Conservation (phyloP, 1,284 basidiomycete genomes). For the Mycosarcoma maydis region DNA sequence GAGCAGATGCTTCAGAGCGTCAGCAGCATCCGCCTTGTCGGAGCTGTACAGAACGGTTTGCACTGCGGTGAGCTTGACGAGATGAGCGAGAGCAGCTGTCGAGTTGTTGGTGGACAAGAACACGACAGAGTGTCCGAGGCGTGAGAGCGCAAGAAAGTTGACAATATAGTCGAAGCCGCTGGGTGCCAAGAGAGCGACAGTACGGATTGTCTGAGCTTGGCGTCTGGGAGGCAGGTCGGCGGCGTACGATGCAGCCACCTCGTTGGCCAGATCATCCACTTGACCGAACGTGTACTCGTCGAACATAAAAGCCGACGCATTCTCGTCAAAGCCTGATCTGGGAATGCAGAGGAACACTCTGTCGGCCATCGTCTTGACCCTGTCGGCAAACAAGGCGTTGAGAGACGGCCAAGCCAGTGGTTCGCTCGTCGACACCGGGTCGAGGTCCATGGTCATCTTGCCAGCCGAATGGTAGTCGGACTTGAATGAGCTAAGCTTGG, state of each 20-base stretch:
- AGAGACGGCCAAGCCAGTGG: constrained; percentile 3
- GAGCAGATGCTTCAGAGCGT: neutral
- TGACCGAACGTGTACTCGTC: constrained; percentile 14
- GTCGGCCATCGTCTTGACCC: constrained; percentile 4
- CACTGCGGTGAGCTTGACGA: constrained; percentile 16
- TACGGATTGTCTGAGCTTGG: neutral
- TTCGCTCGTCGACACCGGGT: no score
- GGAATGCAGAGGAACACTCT: constrained; percentile 12
- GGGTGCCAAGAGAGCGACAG: constrained; percentile 6
- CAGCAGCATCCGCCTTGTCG: neutral
- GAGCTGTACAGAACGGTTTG: constrained; percentile 6
- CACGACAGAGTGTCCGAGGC: constrained; percentile 15
- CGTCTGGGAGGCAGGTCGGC: constrained; percentile 1
- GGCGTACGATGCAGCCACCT: constrained; percentile 9
- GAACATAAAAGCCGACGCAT: constrained; percentile 8
- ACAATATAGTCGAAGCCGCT: constrained; percentile 21
- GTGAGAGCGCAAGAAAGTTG: constrained; percentile 13
- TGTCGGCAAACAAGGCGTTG: constrained; percentile 17
- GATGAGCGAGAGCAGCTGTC: constrained; percentile 27
- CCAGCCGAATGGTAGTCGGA: no score
- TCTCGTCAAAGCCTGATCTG: neutral
- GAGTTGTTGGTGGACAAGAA: constrained; percentile 41
- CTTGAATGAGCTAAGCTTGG: no score
- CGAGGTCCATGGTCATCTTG: neutral
- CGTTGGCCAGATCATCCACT: constrained; percentile 3